Conservation (phyloP, 169 alveolate genomes). For the Cryptosporidium sp. region DNA sequence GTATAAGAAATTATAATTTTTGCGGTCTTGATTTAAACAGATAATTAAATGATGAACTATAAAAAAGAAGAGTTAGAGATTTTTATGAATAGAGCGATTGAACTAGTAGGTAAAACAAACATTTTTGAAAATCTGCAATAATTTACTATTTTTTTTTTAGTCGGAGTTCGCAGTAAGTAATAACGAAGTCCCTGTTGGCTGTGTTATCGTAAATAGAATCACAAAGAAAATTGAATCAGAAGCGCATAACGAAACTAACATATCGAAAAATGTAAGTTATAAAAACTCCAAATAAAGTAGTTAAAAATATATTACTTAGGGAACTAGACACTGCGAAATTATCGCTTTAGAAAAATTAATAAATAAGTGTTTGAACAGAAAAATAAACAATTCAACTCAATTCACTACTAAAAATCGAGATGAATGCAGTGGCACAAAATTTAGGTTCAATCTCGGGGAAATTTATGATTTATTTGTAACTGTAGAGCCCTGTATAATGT, state of each 20-base stretch:
- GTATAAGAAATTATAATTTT: background rate
- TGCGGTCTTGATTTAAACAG: background rate
- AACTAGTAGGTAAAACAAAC: slow-evolving; percentile 12
- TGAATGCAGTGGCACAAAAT: background rate
- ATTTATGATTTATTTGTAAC: slow-evolving; percentile 65
- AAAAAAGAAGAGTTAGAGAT: slow-evolving; percentile 2
- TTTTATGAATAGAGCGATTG: slow-evolving; percentile 48
- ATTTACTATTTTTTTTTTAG: slow-evolving; percentile 2
- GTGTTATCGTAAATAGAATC: slow-evolving; percentile 48
- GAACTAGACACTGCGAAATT: slow-evolving; percentile 66
- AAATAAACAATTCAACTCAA: background rate
- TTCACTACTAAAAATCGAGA: background rate
- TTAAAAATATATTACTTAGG: slow-evolving; percentile 18
- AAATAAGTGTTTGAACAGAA: background rate
- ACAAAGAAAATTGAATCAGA: slow-evolving; percentile 58
- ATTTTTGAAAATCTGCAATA: background rate
- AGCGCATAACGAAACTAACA: slow-evolving; percentile 68
- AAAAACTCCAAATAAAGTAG: background rate
- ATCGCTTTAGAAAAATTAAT: slow-evolving; percentile 44
- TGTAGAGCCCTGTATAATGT: slow-evolving; percentile 72
- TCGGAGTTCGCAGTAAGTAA: slow-evolving; percentile 6
- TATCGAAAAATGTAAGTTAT: slow-evolving; percentile 50
- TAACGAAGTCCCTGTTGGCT: slow-evolving; percentile 69
- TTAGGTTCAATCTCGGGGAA: background rate
- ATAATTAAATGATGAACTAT: slow-evolving; percentile 1